Evolutionary conservation across 495 filamentous ascomycete species (phyloP), one percentile per base, ranked within the genome.

Genomic region (Hypomontagnella submonticulosa): DNA sequence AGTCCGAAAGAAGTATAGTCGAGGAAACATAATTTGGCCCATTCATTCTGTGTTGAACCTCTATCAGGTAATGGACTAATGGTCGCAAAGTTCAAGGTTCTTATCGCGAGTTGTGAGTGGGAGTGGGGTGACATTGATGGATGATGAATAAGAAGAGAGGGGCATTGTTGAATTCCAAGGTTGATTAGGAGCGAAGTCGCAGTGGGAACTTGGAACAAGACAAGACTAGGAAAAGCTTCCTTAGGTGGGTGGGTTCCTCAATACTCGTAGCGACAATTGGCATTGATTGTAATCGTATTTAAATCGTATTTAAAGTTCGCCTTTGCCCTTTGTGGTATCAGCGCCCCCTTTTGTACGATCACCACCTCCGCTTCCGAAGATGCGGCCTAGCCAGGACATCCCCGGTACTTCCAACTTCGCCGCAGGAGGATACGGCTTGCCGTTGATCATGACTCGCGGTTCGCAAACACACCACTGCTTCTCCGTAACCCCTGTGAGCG

Each of bases 361-460:
- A 40, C 44, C 51, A 38, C 62, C 49, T 58, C 62, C 55, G 55
- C 72, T 61, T 33, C 72, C 74, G 30, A 75, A 56, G 43, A 67
- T 48, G 12, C 58, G 42, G 16, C 55, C 57, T 15, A 73, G 18
- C 71, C 62, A 77, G 6, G 51, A 66, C 41, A 40, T 16, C 1
- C 71, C 71, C 30, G 71, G 71, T 38, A 71, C 63, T 6, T 57
- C 61, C 53, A 79, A 75, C 74, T 78, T 80, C 27, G 77, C 81
- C 27, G 82, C 82, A 67, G 87, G 88, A 51, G 88, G 87, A 64
- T 89, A 90, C 56, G 75, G 60, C 73, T 84, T 85, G n/a, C 87
- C 87, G 16, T 83, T 78, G 37, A 78, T 76, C 70, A 84, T 81
- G 11, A 87, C 80, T 74, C 82, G 82, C 36, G 87, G 87, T 36